Conservation (phyloP, 2,329 filamentous ascomycete genomes). For the Calonectria naviculata region DNA sequence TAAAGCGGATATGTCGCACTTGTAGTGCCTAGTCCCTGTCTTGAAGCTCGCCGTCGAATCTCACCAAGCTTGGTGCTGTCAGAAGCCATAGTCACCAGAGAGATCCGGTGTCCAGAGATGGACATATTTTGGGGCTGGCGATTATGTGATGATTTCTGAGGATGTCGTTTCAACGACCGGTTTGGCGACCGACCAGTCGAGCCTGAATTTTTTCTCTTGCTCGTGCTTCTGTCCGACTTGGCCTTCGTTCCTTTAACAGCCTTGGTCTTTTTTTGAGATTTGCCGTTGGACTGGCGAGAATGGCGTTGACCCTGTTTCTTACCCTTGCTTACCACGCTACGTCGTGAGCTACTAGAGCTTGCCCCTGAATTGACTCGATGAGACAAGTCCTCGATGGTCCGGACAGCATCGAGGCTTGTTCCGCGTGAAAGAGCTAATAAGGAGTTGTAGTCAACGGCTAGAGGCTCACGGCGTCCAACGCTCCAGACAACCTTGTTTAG, state of each 20-base stretch:
- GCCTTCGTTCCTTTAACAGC: neutral
- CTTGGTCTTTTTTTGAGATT: constrained; percentile 18
- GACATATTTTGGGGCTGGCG: constrained; percentile 13
- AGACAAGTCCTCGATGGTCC: constrained; percentile 60
- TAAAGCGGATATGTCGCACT: constrained; percentile 35
- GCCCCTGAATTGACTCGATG: constrained; percentile 38
- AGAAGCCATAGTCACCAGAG: constrained; percentile 51
- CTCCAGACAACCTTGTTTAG: constrained; percentile 53
- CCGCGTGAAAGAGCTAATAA: constrained; percentile 59
- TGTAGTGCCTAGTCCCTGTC: constrained; percentile 9
- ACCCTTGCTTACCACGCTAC: constrained; percentile 32
- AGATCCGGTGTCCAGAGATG: constrained; percentile 33
- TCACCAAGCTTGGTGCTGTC: constrained; percentile 60
- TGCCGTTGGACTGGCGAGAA: constrained; percentile 16
- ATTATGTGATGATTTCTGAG: constrained; percentile 11
- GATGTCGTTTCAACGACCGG: constrained; percentile 24
- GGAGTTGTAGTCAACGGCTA: constrained; percentile 56
- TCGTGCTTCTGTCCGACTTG: constrained; percentile 16
- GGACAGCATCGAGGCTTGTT: constrained; percentile 60
- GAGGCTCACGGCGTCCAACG: constrained; percentile 42
- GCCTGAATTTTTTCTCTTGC: constrained; percentile 26
- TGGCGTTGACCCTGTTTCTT: constrained; percentile 28
- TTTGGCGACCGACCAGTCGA: constrained; percentile 19
- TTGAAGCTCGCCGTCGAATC: constrained; percentile 42
- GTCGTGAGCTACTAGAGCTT: constrained; percentile 26